These are phyloP conservation scores for Benincasa hispida DNA, from an alignment of 306 rosid genomes.

Conservation along the genomic window DNA sequence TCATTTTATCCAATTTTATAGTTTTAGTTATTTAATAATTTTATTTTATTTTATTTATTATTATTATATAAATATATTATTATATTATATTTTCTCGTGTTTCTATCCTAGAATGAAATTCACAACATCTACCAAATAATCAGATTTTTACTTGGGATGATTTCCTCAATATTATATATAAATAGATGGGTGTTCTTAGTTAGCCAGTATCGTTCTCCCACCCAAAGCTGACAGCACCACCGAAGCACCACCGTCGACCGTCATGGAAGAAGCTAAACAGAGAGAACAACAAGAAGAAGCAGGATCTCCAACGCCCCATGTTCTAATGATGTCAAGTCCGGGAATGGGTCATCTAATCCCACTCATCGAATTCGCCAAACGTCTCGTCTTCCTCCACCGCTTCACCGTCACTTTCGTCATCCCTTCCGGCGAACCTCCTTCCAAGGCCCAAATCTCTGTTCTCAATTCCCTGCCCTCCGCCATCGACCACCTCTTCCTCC, in stretches of 20 bases:
- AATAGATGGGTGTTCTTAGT: background rate
- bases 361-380: slow-evolving; percentile 49
- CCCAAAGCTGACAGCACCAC: background rate
- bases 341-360: slow-evolving; percentile 94
- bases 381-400: slow-evolving; percentile 20
- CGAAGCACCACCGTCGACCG: background rate
- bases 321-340: slow-evolving; percentile 44
- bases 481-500: slow-evolving; percentile 25
- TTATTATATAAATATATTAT: too few species aligned
- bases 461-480: slow-evolving; percentile 25
- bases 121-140: too few species aligned
- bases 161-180: too few species aligned
- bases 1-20: too few species aligned
- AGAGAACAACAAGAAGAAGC: background rate
- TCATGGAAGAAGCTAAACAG: slow-evolving; percentile 28
- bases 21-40: too few species aligned
- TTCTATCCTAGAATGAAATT: too few species aligned
- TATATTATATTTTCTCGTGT: too few species aligned
- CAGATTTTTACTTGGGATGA: too few species aligned
- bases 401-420: slow-evolving; percentile 30
- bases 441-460: slow-evolving; percentile 36
- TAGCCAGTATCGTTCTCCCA: background rate
- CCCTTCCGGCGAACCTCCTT: slow-evolving; percentile 40
- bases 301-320: slow-evolving; percentile 8
- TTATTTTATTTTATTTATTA: too few species aligned